Base-by-base conservation (phyloP, 108 stramenopile species). In the Cyclotella kingstonii region DNA sequence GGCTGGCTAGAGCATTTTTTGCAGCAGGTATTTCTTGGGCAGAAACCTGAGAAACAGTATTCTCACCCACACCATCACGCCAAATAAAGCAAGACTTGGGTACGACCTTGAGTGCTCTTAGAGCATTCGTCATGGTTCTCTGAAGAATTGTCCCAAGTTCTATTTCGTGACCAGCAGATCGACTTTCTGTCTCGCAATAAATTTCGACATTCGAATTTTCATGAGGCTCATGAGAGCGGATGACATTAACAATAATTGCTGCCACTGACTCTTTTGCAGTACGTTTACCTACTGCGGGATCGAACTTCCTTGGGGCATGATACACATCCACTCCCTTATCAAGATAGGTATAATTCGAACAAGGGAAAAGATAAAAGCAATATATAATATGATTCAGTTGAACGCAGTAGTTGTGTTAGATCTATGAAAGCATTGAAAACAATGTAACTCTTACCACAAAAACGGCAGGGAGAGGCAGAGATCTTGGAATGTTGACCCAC, bases 31-130 rank as follows among this genome's bases (percentile, higher is more conserved):
- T 85, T 58, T 85, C 84, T 36, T 85, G 76, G 10, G 29, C 7
- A 1, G 84, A 76, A 35, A 65, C 58, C 40, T 54, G 49, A 10
- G 55, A 63, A 41, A 85, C 68, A 5, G 78, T 70, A 40, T 79
- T 71, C 6, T 82, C 79, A 15, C 81, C 84, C 40, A 85, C 81
- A 3, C 84, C 84, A 60, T 85, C 84, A 39, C 81, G 84, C 84
- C 81, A 85, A 12, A 85, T 72, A 26, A 81, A 63, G 44, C 81
- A 82, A 11, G 81, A 85, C 29, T 40, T 66, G 1, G 84, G 84
- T 6, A 41, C 11, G 7, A 80, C 79, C 4, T 80, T 73, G 2
- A 85, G 53, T 18, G 68, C 60, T 23, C 51, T 72, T 41, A 85
- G 33, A 12, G 84, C 84, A 58, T 63, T 68, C 21, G 65, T 44